phyloP scores from a whole-genome alignment of 306 rosid genomes.

The Lablab purpureus region DNA sequence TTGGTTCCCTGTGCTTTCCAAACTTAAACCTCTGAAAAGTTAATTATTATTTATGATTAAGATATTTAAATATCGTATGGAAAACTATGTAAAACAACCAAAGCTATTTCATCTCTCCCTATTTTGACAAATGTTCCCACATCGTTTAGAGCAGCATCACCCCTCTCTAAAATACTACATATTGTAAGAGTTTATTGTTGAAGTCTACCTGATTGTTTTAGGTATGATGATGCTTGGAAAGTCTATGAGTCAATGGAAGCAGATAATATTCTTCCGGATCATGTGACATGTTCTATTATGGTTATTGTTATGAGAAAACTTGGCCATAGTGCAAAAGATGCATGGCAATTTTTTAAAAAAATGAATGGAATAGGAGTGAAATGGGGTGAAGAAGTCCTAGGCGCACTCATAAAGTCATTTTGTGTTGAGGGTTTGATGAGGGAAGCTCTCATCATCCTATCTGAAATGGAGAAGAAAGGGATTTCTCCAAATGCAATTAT shows the following conservation, averaged over 20 bases:
- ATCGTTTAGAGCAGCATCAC: not conserved
- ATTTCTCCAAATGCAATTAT: constrained; percentile 72
- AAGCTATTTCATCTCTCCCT: not conserved
- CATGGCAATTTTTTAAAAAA: constrained; percentile 87
- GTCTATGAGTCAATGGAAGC: constrained; percentile 79
- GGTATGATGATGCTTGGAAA: constrained; percentile 84
- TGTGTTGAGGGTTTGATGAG: constrained; percentile 83
- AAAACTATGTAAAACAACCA: not conserved
- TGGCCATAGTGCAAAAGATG: constrained; percentile 81
- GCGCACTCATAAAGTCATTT: constrained; percentile 80
- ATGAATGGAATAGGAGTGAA: constrained; percentile 85
- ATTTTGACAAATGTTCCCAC: not conserved
- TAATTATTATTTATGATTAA: not conserved
- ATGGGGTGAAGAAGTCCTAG: constrained; percentile 85
- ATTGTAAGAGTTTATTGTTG: constrained; percentile 35
- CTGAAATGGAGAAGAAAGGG: constrained; percentile 83
- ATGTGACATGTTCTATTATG: constrained; percentile 86
- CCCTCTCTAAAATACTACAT: not conserved
- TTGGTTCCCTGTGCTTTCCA: not conserved
- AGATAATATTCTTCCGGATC: constrained; percentile 71
- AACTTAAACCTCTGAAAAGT: not conserved
- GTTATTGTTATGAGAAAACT: constrained; percentile 76
- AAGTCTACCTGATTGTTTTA: constrained; percentile 44
- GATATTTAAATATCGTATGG: not conserved
- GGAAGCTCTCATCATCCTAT: constrained; percentile 83